Evolutionary conservation across 352 stramenopile species (phyloP).

Genomic region (Phytophthora ramorum): DNA sequence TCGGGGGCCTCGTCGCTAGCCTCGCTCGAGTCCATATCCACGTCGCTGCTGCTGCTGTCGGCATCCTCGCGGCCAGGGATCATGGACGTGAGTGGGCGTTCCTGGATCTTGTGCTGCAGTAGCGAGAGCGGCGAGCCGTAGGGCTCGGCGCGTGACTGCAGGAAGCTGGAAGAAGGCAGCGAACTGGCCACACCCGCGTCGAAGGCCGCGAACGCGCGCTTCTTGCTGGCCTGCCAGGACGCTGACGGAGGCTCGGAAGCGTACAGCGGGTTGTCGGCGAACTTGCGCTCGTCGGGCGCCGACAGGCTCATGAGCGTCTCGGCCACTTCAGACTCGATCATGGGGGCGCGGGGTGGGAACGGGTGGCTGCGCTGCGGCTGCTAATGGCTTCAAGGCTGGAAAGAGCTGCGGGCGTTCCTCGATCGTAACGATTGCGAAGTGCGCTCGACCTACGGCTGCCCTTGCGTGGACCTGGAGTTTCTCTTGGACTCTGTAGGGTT

Average conservation of each 20-base stretch:
- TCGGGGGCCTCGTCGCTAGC: constrained; percentile 34
- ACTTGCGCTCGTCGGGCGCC: constrained; percentile 74
- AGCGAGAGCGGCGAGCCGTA: constrained; percentile 44
- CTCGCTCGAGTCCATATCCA: constrained; percentile 55
- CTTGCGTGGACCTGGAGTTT: constrained; percentile 1
- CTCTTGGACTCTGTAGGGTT: constrained; percentile 27
- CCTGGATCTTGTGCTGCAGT: constrained; percentile 65
- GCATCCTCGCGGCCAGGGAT: constrained; percentile 51
- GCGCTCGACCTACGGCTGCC: not conserved
- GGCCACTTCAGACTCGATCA: constrained; percentile 79
- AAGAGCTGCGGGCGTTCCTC: constrained; percentile 6
- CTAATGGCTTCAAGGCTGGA: constrained; percentile 16
- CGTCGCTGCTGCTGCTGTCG: constrained; percentile 58
- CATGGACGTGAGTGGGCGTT: constrained; percentile 74
- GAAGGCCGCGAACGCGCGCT: constrained; percentile 58
- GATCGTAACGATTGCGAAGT: constrained; percentile 27
- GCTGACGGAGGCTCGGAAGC: constrained; percentile 46
- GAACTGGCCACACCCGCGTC: constrained; percentile 49
- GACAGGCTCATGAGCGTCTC: constrained; percentile 86
- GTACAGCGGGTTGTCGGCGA: constrained; percentile 65
- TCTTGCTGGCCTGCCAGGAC: constrained; percentile 62
- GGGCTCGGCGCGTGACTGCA: constrained; percentile 35
- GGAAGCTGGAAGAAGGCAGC: constrained; percentile 58
- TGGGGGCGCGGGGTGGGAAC: constrained; percentile 14
- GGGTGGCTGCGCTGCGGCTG: constrained; percentile 23